These are phyloP conservation scores for Cyathus striatus DNA, from an alignment of 768 basidiomycete species.

Conservation along the genomic window DNA sequence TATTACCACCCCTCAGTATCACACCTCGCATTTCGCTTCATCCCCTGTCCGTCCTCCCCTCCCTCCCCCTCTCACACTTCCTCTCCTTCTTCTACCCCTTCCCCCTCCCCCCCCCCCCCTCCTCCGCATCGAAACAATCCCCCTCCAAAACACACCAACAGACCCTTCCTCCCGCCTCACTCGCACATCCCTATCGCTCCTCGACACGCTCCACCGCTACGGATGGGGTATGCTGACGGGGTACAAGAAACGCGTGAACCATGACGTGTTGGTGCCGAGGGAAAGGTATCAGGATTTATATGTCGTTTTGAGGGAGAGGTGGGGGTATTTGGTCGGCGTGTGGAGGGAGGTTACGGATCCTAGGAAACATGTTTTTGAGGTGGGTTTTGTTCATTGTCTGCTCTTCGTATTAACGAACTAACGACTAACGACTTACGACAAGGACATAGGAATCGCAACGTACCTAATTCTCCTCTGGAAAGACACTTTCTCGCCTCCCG, in stretches of 20 bases:
- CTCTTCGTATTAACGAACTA: too few species aligned
- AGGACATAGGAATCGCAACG: constrained; percentile 95
- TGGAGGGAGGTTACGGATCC: constrained; percentile 88
- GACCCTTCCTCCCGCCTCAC: constrained; percentile 64
- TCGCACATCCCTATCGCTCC: constrained; percentile 73
- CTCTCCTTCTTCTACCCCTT: constrained; percentile 29
- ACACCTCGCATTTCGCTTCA: constrained; percentile 79
- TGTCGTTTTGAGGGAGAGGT: constrained; percentile 77
- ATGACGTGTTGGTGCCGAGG: constrained; percentile 74
- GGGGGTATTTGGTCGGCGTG: constrained; percentile 66
- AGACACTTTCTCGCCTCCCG: constrained; percentile 41
- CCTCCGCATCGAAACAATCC: constrained; percentile 57
- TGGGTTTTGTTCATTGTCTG: constrained; percentile 16
- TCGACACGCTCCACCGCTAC: constrained; percentile 83
- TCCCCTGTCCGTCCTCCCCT: too few species aligned
- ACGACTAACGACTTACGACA: constrained; percentile 1
- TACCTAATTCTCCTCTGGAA: constrained; percentile 93
- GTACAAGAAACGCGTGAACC: constrained; percentile 82
- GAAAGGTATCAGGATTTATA: constrained; percentile 90
- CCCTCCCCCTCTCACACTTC: too few species aligned
- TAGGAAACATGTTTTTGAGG: constrained; percentile 88
- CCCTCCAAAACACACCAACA: constrained; percentile 40
- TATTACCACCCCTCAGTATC: constrained; percentile 87
- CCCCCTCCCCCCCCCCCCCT: constrained; percentile 34
- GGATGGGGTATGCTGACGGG: constrained; percentile 79